Conservation (phyloP, 139 green algal genomes). For the Chlorella sp. region DNA sequence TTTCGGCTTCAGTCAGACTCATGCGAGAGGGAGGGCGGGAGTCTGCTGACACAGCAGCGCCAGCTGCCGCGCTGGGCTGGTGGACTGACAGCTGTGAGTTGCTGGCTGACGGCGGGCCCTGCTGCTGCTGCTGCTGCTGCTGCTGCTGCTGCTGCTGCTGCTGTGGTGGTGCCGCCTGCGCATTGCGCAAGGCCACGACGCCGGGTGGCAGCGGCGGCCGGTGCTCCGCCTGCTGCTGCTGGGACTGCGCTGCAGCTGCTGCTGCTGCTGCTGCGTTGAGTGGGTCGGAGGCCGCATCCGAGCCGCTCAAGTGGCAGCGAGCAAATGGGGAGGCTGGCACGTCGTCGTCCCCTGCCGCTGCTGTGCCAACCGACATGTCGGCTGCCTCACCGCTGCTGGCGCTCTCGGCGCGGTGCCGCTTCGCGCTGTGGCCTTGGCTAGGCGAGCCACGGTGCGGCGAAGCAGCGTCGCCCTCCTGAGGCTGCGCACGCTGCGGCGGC, state of each 20-base stretch:
- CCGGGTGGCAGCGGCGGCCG: neutral
- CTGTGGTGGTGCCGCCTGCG: neutral
- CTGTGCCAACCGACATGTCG: neutral
- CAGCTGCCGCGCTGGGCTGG: neutral
- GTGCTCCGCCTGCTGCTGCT: conserved; percentile 6
- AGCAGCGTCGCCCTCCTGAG: neutral
- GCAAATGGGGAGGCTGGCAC: neutral
- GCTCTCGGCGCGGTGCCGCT: neutral
- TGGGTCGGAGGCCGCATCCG: neutral
- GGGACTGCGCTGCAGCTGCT: neutral
- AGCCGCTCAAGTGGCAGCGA: no score
- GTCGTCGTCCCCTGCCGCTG: neutral
- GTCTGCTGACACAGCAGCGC: neutral
- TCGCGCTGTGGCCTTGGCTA: conserved; percentile 8
- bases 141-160: neutral
- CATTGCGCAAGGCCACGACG: neutral
- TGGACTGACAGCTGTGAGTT: neutral
- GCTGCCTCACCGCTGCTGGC: neutral
- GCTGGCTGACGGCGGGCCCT: neutral
- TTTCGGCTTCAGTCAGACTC: conserved; percentile 21
- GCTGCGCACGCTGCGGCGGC: neutral
- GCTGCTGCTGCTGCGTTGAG: neutral
- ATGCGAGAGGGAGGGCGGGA: neutral
- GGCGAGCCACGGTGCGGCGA: neutral
- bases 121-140: conserved; percentile 18